These are phyloP conservation scores for Fusarium papillatum DNA, from an alignment of 2,329 filamentous ascomycete genomes.

Conservation along the genomic window DNA sequence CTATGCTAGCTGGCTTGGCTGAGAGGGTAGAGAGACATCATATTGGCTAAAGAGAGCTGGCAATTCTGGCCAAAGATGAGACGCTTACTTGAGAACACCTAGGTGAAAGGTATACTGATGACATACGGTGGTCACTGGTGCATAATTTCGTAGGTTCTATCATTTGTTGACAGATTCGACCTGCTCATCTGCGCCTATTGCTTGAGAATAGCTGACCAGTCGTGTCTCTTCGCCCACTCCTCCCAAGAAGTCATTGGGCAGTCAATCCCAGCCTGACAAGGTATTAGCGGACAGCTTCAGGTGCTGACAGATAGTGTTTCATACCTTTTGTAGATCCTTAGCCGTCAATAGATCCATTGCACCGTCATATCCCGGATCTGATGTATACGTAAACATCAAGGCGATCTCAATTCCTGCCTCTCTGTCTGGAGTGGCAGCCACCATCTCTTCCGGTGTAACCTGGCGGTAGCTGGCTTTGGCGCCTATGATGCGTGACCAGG, in stretches of 20 bases:
- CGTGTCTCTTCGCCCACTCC: conserved; percentile 51
- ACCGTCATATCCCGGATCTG: conserved; percentile 63
- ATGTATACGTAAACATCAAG: conserved; percentile 62
- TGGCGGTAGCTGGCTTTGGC: conserved; percentile 54
- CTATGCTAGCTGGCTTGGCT: background rate
- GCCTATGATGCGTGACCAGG: conserved; percentile 56
- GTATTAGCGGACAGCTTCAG: background rate
- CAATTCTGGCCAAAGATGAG: background rate
- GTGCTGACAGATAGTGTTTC: background rate
- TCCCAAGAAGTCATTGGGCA: conserved; percentile 57
- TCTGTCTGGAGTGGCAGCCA: conserved; percentile 50
- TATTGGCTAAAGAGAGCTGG: background rate
- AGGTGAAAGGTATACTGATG: background rate
- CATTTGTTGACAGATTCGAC: background rate
- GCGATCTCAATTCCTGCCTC: conserved; percentile 59
- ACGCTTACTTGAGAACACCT: too few relatives aligned
- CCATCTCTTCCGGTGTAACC: conserved; percentile 56
- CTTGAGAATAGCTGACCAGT: conserved; percentile 47
- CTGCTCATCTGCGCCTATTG: background rate
- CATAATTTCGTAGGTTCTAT: background rate
- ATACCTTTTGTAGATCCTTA: conserved; percentile 58
- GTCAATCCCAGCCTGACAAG: conserved; percentile 56
- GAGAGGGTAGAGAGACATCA: background rate
- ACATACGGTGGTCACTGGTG: background rate
- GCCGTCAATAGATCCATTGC: conserved; percentile 58